These are phyloP conservation scores for Yamadazyma taylorii DNA, from an alignment of 1,139 yeast genomes.

Conservation along the genomic window DNA sequence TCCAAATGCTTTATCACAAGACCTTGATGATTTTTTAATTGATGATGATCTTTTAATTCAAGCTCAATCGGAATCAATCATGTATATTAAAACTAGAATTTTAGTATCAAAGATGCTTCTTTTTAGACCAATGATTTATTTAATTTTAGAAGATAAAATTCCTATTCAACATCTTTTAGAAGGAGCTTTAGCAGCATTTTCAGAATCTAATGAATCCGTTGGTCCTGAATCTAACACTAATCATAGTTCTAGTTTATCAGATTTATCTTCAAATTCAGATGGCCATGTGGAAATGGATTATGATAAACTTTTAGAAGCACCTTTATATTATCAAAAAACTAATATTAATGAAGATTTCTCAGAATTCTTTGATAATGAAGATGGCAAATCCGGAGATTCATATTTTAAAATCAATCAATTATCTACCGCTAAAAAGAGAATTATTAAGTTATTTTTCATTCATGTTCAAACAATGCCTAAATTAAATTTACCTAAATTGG, in stretches of 20 bases:
- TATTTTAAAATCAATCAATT: constrained; percentile 17
- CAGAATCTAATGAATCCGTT: constrained; percentile 6
- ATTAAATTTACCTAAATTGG: constrained; percentile 36
- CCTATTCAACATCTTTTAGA: constrained; percentile 24
- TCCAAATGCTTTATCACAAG: constrained; percentile 18
- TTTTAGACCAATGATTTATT: constrained; percentile 37
- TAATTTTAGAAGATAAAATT: constrained; percentile 34
- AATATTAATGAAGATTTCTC: constrained; percentile 37
- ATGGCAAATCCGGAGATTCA: constrained; percentile 13
- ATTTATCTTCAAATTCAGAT: constrained; percentile 11
- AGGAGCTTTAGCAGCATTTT: constrained; percentile 24
- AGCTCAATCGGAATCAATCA: constrained; percentile 40
- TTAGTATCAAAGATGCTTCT: constrained; percentile 33
- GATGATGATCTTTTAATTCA: constrained; percentile 36
- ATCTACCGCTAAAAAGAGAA: constrained; percentile 21
- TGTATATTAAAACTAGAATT: constrained; percentile 42
- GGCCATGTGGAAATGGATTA: constrained; percentile 23
- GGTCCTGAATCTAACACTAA: constrained; percentile 6
- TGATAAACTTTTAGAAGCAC: constrained; percentile 30
- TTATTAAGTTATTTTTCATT: constrained; percentile 26
- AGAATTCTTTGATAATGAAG: constrained; percentile 22
- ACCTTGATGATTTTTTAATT: constrained; percentile 34
- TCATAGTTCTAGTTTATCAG: constrained; percentile 9
- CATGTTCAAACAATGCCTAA: constrained; percentile 33
- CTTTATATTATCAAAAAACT: constrained; percentile 27